Conservation (phyloP, 2,329 filamentous ascomycete genomes). For the Colletotrichum sidae region DNA sequence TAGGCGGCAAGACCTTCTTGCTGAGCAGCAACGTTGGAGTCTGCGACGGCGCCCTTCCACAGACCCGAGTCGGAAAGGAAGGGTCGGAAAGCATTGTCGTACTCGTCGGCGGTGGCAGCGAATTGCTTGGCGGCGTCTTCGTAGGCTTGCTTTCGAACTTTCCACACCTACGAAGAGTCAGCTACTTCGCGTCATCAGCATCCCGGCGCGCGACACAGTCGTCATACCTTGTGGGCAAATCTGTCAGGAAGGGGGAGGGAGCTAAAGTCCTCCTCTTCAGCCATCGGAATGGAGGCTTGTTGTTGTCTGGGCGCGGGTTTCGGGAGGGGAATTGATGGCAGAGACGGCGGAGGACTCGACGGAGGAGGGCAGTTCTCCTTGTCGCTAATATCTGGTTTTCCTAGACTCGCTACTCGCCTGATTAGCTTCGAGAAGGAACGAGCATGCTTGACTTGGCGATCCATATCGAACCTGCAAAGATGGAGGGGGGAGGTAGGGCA, state of each 20-base stretch:
- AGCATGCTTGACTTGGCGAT: slow-evolving; percentile 28
- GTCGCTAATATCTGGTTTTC: slow-evolving; percentile 20
- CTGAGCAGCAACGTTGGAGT: slow-evolving; percentile 97
- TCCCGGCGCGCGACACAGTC: background rate
- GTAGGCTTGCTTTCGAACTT: slow-evolving; percentile 94
- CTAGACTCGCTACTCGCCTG: slow-evolving; percentile 29
- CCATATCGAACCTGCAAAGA: slow-evolving; percentile 4
- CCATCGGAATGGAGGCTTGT: slow-evolving; percentile 64
- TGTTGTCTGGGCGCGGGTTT: background rate
- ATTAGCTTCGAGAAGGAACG: slow-evolving; percentile 36
- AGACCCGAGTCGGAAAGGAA: slow-evolving; percentile 87
- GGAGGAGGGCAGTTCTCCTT: slow-evolving; percentile 16
- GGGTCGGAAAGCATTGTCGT: slow-evolving; percentile 85
- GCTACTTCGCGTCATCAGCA: slow-evolving; percentile 4
- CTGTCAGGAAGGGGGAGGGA: slow-evolving; percentile 82
- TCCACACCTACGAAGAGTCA: slow-evolving; percentile 77
- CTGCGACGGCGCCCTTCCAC: slow-evolving; percentile 92
- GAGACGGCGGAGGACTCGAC: slow-evolving; percentile 11
- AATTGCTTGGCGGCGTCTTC: slow-evolving; percentile 93
- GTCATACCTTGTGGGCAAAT: slow-evolving; percentile 81
- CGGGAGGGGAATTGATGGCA: background rate
- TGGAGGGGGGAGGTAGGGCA: slow-evolving; percentile 5
- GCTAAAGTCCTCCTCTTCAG: slow-evolving; percentile 87
- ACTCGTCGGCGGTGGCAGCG: slow-evolving; percentile 84
- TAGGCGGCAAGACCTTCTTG: slow-evolving; percentile 90